phyloP scores from a whole-genome alignment of 2,329 filamentous ascomycete species.

The Samsoniella hepiali region DNA sequence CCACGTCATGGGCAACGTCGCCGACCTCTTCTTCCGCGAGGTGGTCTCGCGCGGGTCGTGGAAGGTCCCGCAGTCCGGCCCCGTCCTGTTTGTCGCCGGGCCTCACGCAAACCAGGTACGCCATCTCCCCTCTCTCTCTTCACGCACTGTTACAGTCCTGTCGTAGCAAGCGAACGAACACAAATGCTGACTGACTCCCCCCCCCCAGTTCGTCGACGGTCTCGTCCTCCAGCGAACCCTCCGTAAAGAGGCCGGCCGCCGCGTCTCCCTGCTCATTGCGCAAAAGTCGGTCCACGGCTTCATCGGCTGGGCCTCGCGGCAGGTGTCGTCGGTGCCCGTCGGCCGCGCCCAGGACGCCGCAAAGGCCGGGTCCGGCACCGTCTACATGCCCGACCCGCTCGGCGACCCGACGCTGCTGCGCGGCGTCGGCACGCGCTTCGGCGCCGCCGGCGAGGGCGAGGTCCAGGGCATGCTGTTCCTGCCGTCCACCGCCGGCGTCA shows the following conservation, averaged over 20 bases:
- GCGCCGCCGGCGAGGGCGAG: constrained; percentile 63
- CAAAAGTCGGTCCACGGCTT: constrained; percentile 95
- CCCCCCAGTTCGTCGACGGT: constrained; percentile 81
- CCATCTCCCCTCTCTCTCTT: too few species aligned
- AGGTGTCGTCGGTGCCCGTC: constrained; percentile 89
- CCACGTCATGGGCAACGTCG: constrained; percentile 74
- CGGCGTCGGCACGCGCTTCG: constrained; percentile 78
- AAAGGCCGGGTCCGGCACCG: constrained; percentile 71
- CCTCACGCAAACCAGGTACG: constrained; percentile 92
- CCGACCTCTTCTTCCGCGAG: constrained; percentile 97
- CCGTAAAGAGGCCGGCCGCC: constrained; percentile 79
- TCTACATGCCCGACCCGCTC: constrained; percentile 87
- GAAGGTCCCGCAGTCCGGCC: constrained; percentile 85
- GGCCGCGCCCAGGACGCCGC: constrained; percentile 86
- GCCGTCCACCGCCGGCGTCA: constrained; percentile 74
- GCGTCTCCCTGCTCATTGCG: constrained; percentile 88
- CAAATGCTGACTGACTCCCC: background rate
- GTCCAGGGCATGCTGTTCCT: constrained; percentile 81
- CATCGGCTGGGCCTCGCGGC: constrained; percentile 80
- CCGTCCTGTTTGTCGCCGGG: constrained; percentile 91
- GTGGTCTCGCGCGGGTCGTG: constrained; percentile 92
- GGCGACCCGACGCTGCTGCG: constrained; percentile 79
- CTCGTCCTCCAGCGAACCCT: constrained; percentile 90
- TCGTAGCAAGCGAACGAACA: background rate
- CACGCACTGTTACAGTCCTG: too few species aligned